These are phyloP conservation scores for Wallacemonas sp. DNA, from an alignment of 208 protist species.

Conservation along the genomic window DNA sequence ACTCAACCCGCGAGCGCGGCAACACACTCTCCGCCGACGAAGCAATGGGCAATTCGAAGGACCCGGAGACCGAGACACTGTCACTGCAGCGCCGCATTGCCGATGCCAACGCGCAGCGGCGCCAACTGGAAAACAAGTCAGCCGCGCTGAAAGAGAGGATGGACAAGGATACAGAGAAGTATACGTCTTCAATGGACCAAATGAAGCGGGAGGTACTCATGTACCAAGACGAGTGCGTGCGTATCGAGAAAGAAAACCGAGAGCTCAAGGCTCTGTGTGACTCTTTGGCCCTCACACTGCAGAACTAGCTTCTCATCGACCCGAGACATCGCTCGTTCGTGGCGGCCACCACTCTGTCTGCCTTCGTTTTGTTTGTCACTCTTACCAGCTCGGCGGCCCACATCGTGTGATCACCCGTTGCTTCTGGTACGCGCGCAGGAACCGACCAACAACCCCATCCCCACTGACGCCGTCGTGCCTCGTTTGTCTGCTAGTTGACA, in stretches of 20 bases:
- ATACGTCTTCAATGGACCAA: slow-evolving; percentile 56
- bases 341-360: not conserved
- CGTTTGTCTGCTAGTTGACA: no score
- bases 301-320: slow-evolving; percentile 12
- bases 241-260: slow-evolving; percentile 71
- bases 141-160: slow-evolving; percentile 48
- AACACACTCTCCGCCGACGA: slow-evolving; percentile 43
- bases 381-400: no score
- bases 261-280: slow-evolving; percentile 69
- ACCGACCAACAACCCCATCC: no score
- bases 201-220: slow-evolving; percentile 58
- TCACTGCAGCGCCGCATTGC: slow-evolving; percentile 64
- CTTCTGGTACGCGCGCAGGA: no score
- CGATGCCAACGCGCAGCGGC: slow-evolving; percentile 48
- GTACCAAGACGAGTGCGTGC: slow-evolving; percentile 57
- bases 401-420: no score
- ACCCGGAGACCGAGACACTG: slow-evolving; percentile 54
- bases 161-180: slow-evolving; percentile 43
- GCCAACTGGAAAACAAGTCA: slow-evolving; percentile 43
- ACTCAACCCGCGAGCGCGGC: slow-evolving; percentile 36
- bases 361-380: no score
- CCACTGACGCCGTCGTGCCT: no score
- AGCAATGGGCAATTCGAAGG: slow-evolving; percentile 28
- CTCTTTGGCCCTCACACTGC: slow-evolving; percentile 45
- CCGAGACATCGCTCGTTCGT: not conserved